Evolutionary conservation across 768 basidiomycete genomes (phyloP).

Genomic region (Cystobasidium tubakii): DNA sequence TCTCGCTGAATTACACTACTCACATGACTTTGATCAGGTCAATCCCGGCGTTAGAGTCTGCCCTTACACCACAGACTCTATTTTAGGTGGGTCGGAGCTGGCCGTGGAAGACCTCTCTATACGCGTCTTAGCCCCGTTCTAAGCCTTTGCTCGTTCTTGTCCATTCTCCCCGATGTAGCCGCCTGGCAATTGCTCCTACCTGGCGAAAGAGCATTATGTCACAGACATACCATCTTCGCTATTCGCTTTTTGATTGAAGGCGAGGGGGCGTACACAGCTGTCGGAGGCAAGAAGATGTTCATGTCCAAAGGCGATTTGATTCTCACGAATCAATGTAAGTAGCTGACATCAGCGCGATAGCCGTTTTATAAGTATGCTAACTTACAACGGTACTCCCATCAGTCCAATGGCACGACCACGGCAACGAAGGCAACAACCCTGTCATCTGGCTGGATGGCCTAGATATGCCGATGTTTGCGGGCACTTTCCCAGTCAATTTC

Average conservation of each 20-base stretch:
- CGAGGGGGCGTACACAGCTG: conserved; percentile 26
- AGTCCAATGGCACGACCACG: conserved; percentile 38
- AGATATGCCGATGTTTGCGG: conserved; percentile 31
- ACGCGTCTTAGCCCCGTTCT: not conserved
- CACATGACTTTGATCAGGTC: no score
- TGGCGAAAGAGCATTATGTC: conserved; percentile 35
- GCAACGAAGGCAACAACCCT: conserved; percentile 34
- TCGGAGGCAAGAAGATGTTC: conserved; percentile 32
- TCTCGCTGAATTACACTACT: no score
- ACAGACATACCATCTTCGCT: conserved; percentile 37
- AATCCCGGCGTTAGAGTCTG: conserved; percentile 4
- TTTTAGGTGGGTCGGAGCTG: not conserved
- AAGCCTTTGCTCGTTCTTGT: not conserved
- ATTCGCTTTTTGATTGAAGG: conserved; percentile 37
- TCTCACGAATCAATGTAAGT: conserved; percentile 29
- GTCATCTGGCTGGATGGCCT: conserved; percentile 37
- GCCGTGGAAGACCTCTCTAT: not conserved
- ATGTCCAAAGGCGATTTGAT: conserved; percentile 35
- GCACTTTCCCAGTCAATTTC: conserved; percentile 35
- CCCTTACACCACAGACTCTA: conserved; percentile 35
- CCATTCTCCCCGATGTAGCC: not conserved
- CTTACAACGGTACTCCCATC: not conserved
- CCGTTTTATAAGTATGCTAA: not conserved
- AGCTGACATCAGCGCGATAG: not conserved
- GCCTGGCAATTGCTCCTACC: conserved; percentile 37